These are phyloP conservation scores for Camillea tinctor DNA, from an alignment of 2,329 filamentous ascomycete species.

Conservation along the genomic window DNA sequence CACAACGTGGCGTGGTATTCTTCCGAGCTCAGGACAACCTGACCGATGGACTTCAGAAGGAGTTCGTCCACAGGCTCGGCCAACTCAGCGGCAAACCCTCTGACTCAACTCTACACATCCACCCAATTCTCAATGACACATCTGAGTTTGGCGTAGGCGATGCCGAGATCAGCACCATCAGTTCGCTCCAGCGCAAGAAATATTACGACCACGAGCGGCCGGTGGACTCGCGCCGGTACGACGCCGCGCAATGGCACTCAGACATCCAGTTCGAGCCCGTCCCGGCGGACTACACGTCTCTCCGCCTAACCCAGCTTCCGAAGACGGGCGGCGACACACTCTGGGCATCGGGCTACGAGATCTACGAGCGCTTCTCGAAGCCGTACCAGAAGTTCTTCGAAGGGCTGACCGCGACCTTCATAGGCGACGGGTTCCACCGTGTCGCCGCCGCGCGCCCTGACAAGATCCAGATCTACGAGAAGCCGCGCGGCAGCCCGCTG, in stretches of 20 bases:
- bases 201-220: conserved; percentile 30
- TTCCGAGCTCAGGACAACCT: conserved; percentile 60
- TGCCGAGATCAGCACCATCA: conserved; percentile 59
- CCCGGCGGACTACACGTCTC: conserved; percentile 59
- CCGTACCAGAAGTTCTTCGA: conserved; percentile 53
- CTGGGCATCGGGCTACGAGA: conserved; percentile 62
- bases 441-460: conserved; percentile 31
- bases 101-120: conserved; percentile 58
- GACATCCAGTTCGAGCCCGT: conserved; percentile 61
- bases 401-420: conserved; percentile 47
- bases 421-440: conserved; percentile 37
- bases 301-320: conserved; percentile 57
- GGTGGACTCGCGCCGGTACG: conserved; percentile 33
- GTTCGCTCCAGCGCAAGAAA: conserved; percentile 46
- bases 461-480: conserved; percentile 32
- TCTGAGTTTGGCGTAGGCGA: conserved; percentile 53
- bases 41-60: conserved; percentile 58
- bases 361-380: conserved; percentile 54
- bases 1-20: conserved; percentile 63
- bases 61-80: conserved; percentile 57
- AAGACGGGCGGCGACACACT: conserved; percentile 57
- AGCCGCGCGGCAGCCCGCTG: conserved; percentile 35
- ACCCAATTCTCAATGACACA: conserved; percentile 55
- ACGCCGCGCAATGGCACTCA: conserved; percentile 50
- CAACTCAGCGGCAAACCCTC: conserved; percentile 57